These are phyloP conservation scores for Hypoxylon sp. DNA, from an alignment of 2,329 filamentous ascomycete genomes.

Conservation along the genomic window DNA sequence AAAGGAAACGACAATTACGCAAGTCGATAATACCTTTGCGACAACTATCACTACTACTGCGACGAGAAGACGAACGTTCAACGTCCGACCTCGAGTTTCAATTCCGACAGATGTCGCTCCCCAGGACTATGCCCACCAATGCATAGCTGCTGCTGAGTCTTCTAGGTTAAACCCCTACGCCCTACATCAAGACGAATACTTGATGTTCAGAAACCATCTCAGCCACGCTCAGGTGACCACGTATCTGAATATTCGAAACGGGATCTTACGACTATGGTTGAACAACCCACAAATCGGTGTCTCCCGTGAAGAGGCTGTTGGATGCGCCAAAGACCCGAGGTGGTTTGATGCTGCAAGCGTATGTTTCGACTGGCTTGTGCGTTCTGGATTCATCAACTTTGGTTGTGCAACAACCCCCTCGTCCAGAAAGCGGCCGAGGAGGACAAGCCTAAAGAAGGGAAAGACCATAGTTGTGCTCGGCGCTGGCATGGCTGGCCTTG, in stretches of 20 bases:
- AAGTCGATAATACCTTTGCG: slow-evolving; percentile 19
- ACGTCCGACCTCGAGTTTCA: slow-evolving; percentile 81
- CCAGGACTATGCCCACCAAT: slow-evolving; percentile 89
- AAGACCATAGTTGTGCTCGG: slow-evolving; percentile 89
- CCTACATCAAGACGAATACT: slow-evolving; percentile 86
- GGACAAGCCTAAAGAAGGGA: slow-evolving; percentile 61
- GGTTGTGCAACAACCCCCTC: slow-evolving; percentile 83
- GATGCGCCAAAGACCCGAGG: slow-evolving; percentile 86
- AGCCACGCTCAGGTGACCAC: slow-evolving; percentile 91
- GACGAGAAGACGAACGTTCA: slow-evolving; percentile 57
- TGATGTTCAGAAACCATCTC: slow-evolving; percentile 81
- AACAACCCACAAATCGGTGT: slow-evolving; percentile 86
- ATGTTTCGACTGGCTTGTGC: slow-evolving; percentile 91
- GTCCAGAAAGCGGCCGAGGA: slow-evolving; percentile 56
- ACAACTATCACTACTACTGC: slow-evolving; percentile 35
- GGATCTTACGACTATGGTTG: slow-evolving; percentile 90
- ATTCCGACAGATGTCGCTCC: slow-evolving; percentile 81
- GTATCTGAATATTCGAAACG: slow-evolving; percentile 96
- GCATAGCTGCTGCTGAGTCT: slow-evolving; percentile 87
- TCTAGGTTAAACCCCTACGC: slow-evolving; percentile 91
- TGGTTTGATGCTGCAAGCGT: slow-evolving; percentile 92
- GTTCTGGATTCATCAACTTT: slow-evolving; percentile 95
- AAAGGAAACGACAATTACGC: slow-evolving; percentile 45
- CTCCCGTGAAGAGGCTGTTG: slow-evolving; percentile 85
- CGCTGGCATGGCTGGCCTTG: slow-evolving; percentile 92